These are phyloP conservation scores for Sporodiniella umbellata DNA, from an alignment of 371 early-diverging fungal genomes.

Conservation along the genomic window DNA sequence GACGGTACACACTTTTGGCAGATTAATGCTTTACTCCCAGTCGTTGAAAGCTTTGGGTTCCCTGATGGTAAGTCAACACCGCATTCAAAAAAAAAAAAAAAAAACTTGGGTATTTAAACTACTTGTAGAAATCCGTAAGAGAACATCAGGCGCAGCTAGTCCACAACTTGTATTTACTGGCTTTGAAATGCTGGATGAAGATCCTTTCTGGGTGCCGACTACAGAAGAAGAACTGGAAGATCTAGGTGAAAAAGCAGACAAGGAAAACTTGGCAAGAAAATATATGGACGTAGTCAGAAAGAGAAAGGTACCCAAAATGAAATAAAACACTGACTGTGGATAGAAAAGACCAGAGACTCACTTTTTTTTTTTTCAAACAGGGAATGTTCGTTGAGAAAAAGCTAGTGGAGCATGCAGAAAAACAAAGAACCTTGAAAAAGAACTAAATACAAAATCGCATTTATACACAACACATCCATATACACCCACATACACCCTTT, in stretches of 20 bases:
- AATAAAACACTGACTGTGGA: background rate
- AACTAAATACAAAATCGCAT: too few relatives aligned
- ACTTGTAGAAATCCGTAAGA: constrained; percentile 82
- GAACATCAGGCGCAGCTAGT: constrained; percentile 92
- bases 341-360: background rate
- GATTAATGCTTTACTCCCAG: constrained; percentile 91
- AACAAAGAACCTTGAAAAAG: constrained; percentile 86
- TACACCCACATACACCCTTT: too few relatives aligned
- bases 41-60: constrained; percentile 98
- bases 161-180: constrained; percentile 93
- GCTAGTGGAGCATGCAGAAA: constrained; percentile 91
- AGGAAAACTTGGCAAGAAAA: constrained; percentile 92
- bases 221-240: constrained; percentile 97
- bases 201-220: constrained; percentile 98
- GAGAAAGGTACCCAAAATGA: constrained; percentile 81
- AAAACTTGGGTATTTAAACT: background rate
- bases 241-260: constrained; percentile 93
- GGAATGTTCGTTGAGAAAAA: constrained; percentile 80
- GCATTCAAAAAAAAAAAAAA: background rate
- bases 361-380: constrained; percentile 17
- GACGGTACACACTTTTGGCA: constrained; percentile 95
- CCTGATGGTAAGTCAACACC: constrained; percentile 72
- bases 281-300: constrained; percentile 95
- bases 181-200: constrained; percentile 87
- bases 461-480: too few relatives aligned